Conservation (phyloP, 306 rosid species). For the Biancaea sappan region DNA sequence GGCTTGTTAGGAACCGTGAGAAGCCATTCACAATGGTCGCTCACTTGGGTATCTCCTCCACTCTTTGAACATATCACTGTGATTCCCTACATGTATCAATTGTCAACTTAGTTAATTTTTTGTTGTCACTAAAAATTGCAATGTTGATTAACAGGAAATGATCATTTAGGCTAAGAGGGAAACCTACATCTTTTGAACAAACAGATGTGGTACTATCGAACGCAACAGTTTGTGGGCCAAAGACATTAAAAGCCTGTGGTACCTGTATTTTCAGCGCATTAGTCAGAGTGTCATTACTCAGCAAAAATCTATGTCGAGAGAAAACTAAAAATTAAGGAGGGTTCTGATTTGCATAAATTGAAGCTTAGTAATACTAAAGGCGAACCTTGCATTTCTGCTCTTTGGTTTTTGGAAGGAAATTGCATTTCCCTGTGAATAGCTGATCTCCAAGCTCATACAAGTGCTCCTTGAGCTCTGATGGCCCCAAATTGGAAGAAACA, state of each 20-base stretch:
- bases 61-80: conserved; percentile 70
- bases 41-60: conserved; percentile 69
- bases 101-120: background rate
- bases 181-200: conserved; percentile 77
- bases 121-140: background rate
- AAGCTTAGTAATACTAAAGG: conserved; percentile 1
- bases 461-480: conserved; percentile 70
- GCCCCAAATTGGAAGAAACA: conserved; percentile 53
- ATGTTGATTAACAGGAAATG: background rate
- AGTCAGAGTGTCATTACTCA: conserved; percentile 20
- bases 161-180: background rate
- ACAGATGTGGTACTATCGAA: conserved; percentile 51
- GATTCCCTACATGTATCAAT: conserved; percentile 61
- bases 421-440: conserved; percentile 82
- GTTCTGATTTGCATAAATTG: conserved; percentile 9
- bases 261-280: conserved; percentile 47
- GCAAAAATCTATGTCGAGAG: conserved; percentile 2
- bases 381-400: conserved; percentile 65
- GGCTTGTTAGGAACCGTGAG: conserved; percentile 65
- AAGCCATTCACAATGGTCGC: conserved; percentile 84
- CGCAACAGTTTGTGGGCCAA: conserved; percentile 56
- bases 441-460: conserved; percentile 90
- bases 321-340: background rate
- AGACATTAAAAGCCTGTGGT: conserved; percentile 78
- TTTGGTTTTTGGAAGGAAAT: conserved; percentile 67